Conservation (phyloP, 306 rosid species). For the Clitoria ternatea region DNA sequence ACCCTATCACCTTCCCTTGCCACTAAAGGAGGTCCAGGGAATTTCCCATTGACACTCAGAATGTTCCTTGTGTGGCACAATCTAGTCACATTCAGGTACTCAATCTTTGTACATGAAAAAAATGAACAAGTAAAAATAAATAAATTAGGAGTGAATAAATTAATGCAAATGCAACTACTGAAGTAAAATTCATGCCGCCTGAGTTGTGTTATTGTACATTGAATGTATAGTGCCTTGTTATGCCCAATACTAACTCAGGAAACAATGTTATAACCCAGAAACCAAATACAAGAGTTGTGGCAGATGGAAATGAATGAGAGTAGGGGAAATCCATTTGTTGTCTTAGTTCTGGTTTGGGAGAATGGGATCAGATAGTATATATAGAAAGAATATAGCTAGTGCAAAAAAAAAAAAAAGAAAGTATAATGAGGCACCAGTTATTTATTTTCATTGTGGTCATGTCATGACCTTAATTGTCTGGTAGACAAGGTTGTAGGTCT, state of each 20-base stretch:
- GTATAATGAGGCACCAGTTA: not conserved
- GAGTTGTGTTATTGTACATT: slow-evolving; percentile 42
- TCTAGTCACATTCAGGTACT: slow-evolving; percentile 58
- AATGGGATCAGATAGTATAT: not conserved
- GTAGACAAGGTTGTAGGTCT: slow-evolving; percentile 53
- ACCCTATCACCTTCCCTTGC: slow-evolving; percentile 87
- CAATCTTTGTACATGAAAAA: slow-evolving; percentile 34
- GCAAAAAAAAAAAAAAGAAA: not conserved
- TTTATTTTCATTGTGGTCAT: slow-evolving; percentile 13
- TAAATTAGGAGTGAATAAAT: not conserved
- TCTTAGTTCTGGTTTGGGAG: not conserved
- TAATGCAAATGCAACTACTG: not conserved
- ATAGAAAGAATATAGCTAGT: slow-evolving; percentile 11
- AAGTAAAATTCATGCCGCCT: not conserved
- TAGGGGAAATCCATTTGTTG: slow-evolving; percentile 31
- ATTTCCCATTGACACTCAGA: slow-evolving; percentile 58
- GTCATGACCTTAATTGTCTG: slow-evolving; percentile 13
- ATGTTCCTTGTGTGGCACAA: slow-evolving; percentile 68
- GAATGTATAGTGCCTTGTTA: slow-evolving; percentile 73
- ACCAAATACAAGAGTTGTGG: slow-evolving; percentile 34
- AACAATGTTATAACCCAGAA: slow-evolving; percentile 28
- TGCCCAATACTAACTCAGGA: slow-evolving; percentile 47
- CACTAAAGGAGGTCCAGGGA: slow-evolving; percentile 69
- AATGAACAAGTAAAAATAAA: not conserved
- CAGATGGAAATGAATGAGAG: slow-evolving; percentile 27